Base-by-base conservation (phyloP, 495 filamentous ascomycete genomes). In the Trichoderma virens region DNA sequence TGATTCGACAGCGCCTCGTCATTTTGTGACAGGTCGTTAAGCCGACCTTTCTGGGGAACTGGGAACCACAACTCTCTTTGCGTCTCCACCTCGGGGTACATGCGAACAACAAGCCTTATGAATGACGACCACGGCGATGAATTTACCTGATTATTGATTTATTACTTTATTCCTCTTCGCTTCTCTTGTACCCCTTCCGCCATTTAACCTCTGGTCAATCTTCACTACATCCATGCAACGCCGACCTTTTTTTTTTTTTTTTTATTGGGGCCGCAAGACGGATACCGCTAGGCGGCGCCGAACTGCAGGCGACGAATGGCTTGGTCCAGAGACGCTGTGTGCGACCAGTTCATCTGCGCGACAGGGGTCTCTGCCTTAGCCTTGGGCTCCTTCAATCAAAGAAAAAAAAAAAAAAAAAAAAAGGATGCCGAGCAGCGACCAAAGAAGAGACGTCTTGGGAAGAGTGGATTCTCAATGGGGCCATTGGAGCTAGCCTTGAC, bases 211-310 rank as follows among this genome's bases (percentile, higher is more conserved):
- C 11, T 35, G 32, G 32, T 11, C 32, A 11, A 45, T 45, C 13
- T n/a, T 45, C 18, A 16, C 41, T 18, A 45, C 14, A 18, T 39
- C 16, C n/a, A 39, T 39, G 35, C 35, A n/a, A 5, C 14, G 41
- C 11, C 41, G 41, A n/a, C 41, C 32, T n/a, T 45, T 45, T 18
- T 45, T 18, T 54, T 54, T 18, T 54, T 38, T 38, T 13, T 13
- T 13, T 13, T 13, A 6, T 54, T 5, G 47, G 47, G 14, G 4
- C 20, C 11, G 23, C 8, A 54, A 54, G 47, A 54, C 47, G 43
- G 43, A 47, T 54, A 54, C 47, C 47, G 47, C 43, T 47, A 47
- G 43, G 43, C n/a, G 13, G 43, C 43, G 43, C 43, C 43, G 43
- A 47, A 27, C 47, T 9, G 23, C 47, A 54, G 27, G 47, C 8